Base-by-base conservation (phyloP, 495 filamentous ascomycete species). In the Daldinia vernicosa region DNA sequence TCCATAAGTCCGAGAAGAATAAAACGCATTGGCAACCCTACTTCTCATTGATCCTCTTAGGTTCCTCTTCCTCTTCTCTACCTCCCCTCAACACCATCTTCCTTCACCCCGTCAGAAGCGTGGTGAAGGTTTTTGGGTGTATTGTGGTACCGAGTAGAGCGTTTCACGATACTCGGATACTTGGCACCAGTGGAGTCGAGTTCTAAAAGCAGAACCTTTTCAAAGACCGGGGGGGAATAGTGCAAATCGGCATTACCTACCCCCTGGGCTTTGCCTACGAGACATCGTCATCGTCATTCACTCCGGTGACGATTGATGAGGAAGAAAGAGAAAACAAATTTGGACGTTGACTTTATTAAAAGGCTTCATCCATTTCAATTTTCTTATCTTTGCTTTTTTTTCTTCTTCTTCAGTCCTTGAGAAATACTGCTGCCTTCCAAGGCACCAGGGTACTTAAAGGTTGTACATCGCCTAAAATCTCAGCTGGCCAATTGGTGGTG, bases 211-310 rank as follows among this genome's bases (percentile, higher is more conserved):
- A 72, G 59, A 63, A 61, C 37, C 47, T 60, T 45, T 64, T 59
- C 70, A 67, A 60, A 61, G 54, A 57, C 64, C 60, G 70, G 70
- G 69, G 62, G 63, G 58, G 32, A 19, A 68, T 67, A 67, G 63
- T 55, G 60, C 60, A 50, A 35, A 30, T 55, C 64, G 64, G 70
- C 60, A 72, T 68, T 72, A 72, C 60, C 70, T 72, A 72, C 60
- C 70, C 50, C 69, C 70, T 68, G 60, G 69, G 59, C 63, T 59
- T 66, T 63, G 54, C 8, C 50, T 3, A 50, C 24, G 26, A 32
- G 45, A 33, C 43, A 67, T 67, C 59, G 60, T 67, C 43, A 67
- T 67, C 59, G 60, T 67, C 69, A 60, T 72, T 67, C 53, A 57
- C 52, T 58, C 62, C 43, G 55, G 50, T 50, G 33, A 45, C 33